These are phyloP conservation scores for Saccharomycopsis babjevae DNA, from an alignment of 805 yeast species.

Conservation along the genomic window DNA sequence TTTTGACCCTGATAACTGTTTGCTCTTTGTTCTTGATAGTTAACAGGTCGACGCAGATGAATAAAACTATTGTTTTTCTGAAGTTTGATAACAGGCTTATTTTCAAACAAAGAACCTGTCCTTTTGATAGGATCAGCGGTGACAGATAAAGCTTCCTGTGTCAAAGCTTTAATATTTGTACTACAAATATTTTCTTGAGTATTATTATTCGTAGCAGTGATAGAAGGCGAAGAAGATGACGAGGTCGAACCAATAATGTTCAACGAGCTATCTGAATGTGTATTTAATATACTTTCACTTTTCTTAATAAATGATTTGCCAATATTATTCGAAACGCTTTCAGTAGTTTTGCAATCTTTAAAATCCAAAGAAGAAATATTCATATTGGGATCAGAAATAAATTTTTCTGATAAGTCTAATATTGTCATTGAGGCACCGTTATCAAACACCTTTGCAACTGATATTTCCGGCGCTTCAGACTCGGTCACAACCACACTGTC, in stretches of 20 bases:
- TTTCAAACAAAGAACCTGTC: background rate
- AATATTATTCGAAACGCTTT: background rate
- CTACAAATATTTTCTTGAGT: background rate
- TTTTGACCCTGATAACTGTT: background rate
- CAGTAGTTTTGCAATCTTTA: background rate
- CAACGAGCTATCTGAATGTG: background rate
- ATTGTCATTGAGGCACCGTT: constrained; percentile 1
- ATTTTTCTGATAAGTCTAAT: background rate
- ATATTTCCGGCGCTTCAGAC: background rate
- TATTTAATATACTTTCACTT: background rate
- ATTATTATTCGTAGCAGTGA: background rate
- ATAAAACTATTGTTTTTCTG: background rate
- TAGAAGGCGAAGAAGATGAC: no score
- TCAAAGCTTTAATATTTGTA: background rate
- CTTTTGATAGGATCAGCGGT: background rate
- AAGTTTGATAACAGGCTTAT: background rate
- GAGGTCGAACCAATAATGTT: background rate
- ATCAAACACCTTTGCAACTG: background rate
- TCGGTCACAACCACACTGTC: background rate
- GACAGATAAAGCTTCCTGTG: background rate
- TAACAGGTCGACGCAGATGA: background rate
- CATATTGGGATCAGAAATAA: background rate
- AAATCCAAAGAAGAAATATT: background rate
- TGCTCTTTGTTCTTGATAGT: background rate
- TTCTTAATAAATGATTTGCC: background rate